A percentile compares a stretch with the other conserved stretches of the same genome.
Conservation (phyloP, 257 asterid species). For the Datura wrightii region DNA sequence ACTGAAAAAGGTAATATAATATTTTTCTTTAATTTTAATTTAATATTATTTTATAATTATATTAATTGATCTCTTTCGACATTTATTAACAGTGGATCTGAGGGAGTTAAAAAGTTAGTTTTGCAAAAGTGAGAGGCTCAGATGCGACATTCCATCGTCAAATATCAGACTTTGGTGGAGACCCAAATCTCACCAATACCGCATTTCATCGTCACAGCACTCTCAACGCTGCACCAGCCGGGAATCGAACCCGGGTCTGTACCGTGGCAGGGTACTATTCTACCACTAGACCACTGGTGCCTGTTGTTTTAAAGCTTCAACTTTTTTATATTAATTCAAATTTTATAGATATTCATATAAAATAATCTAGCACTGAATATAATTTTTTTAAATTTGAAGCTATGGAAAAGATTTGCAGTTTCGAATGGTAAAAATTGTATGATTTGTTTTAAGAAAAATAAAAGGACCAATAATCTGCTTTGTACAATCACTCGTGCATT, state of each 20-base stretch:
- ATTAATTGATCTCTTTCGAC: too few relatives aligned
- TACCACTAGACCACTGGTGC: conserved; percentile 95
- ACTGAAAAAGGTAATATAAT: too few relatives aligned
- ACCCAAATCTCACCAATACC: not conserved
- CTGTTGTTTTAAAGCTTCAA: accelerated
- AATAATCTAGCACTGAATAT: not conserved
- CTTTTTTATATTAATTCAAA: not conserved
- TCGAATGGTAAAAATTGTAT: not conserved
- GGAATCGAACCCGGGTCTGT: conserved; percentile 48
- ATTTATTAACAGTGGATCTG: too few relatives aligned
- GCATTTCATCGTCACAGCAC: not conserved
- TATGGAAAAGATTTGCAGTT: not conserved
- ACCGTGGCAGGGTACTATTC: conserved; percentile 92
- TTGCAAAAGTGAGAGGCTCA: not conserved
- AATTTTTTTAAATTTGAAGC: too few relatives aligned
- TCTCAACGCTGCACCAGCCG: not conserved
- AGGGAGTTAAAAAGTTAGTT: too few relatives aligned
- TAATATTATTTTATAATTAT: too few relatives aligned
- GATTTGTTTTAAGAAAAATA: not conserved
- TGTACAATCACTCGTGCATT: too few relatives aligned
- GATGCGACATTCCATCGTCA: not conserved
- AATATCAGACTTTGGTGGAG: not conserved
- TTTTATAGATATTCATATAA: not conserved
- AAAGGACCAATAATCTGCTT: not conserved
- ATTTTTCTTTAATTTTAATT: too few relatives aligned